A percentile compares a stretch with the other conserved stretches of the same genome.
Evolutionary conservation across 306 rosid genomes (phyloP).

Genomic region (Cucurbita ficifolia): DNA sequence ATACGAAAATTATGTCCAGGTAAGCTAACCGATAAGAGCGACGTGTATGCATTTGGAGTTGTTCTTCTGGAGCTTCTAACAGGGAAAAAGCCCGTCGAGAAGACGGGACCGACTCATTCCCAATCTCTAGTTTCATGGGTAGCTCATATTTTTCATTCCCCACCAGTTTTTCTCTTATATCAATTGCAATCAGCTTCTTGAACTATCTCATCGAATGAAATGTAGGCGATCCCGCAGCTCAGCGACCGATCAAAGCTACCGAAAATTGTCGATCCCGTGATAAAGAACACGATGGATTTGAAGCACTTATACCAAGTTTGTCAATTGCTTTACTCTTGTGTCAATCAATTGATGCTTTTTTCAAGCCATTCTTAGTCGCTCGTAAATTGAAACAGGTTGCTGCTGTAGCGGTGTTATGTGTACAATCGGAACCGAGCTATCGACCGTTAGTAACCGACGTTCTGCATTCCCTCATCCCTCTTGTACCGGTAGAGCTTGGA

Average conservation of each 20-base stretch:
- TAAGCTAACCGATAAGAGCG: constrained; percentile 78
- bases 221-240: constrained; percentile 89
- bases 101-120: constrained; percentile 32
- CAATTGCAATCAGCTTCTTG: neutral
- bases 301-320: constrained; percentile 86
- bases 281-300: constrained; percentile 71
- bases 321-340: neutral
- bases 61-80: constrained; percentile 73
- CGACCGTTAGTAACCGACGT: constrained; percentile 84
- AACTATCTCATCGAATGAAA: neutral
- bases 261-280: constrained; percentile 59
- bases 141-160: constrained; percentile 6
- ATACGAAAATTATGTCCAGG: constrained; percentile 25
- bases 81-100: constrained; percentile 61
- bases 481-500: constrained; percentile 68
- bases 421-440: constrained; percentile 84
- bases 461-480: constrained; percentile 80
- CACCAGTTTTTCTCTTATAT: neutral
- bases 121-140: constrained; percentile 81
- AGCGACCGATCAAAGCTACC: constrained; percentile 79
- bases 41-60: constrained; percentile 84
- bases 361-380: neutral
- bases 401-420: constrained; percentile 87
- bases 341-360: neutral
- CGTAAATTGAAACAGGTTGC: constrained; percentile 47